Evolutionary conservation across 345 rosid genomes (phyloP), one percentile per base, ranked within the genome.

Genomic region (Hevea brasiliensis): DNA sequence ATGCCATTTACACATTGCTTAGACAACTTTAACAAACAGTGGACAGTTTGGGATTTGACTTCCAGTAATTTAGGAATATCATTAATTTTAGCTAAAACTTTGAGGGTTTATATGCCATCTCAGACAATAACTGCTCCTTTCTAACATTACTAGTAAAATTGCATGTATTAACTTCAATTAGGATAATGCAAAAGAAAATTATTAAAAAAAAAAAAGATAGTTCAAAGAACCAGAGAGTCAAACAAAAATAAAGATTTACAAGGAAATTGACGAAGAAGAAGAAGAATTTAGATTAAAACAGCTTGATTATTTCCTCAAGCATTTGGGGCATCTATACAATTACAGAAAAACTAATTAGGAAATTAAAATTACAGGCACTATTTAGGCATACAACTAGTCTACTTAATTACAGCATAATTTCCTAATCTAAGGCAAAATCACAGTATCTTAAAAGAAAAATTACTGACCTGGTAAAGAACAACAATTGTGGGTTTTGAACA

Each of bases 401-500:
- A n/a, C n/a, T n/a, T n/a, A n/a, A n/a, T n/a, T n/a, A n/a, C n/a
- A n/a, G n/a, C n/a, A n/a, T n/a, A n/a, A n/a, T n/a, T n/a, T n/a
- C n/a, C n/a, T n/a, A n/a, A n/a, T n/a, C n/a, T n/a, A n/a, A n/a
- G n/a, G n/a, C n/a, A n/a, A n/a, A n/a, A n/a, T n/a, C n/a, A n/a
- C n/a, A n/a, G n/a, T n/a, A n/a, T n/a, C n/a, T n/a, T n/a, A n/a
- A n/a, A n/a, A n/a, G n/a, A n/a, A n/a, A n/a, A n/a, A 32, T 29
- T 27, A 0, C 14, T 21, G 51, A 91, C 96, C 97, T 92, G 97
- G 78, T 92, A 94, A 65, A 94, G 92, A 68, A 94, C 97, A 72
- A 89, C 98, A 68, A 94, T 89, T 47, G 97, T 94, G 62, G 98
- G 98, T 78, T 90, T 95, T 5, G 84, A 60, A 83, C 97, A 95